Evolutionary conservation across 257 asterid species (phyloP).

Genomic region (Plantago ovata): DNA sequence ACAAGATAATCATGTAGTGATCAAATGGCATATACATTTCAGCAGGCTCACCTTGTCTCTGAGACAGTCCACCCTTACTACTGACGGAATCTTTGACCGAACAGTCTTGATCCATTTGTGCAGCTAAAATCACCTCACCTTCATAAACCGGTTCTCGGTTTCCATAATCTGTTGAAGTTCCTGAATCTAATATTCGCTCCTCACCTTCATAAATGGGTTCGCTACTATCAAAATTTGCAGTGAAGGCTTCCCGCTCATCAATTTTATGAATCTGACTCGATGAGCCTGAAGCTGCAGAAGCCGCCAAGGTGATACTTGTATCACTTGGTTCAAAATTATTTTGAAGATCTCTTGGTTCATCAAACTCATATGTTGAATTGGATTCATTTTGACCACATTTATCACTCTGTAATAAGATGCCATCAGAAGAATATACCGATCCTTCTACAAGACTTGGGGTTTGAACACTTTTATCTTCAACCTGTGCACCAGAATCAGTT

Average conservation of each 20-base stretch:
- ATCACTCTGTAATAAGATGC: constrained; percentile 23
- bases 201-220: constrained; percentile 96
- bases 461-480: constrained; percentile 26
- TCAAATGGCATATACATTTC: constrained; percentile 8
- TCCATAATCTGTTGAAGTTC: constrained; percentile 33
- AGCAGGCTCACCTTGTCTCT: constrained; percentile 57
- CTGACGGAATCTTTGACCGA: constrained; percentile 28
- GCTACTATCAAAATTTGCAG: constrained; percentile 39
- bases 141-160: constrained; percentile 86
- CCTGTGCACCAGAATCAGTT: constrained; percentile 24
- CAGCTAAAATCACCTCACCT: constrained; percentile 88
- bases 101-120: constrained; percentile 47
- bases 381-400: constrained; percentile 27
- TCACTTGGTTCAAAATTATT: constrained; percentile 32
- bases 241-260: constrained; percentile 38
- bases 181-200: constrained; percentile 74
- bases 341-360: constrained; percentile 27
- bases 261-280: constrained; percentile 28
- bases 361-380: constrained; percentile 30
- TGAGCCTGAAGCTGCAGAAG: constrained; percentile 37
- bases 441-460: constrained; percentile 27
- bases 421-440: constrained; percentile 29
- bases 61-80: constrained; percentile 43
- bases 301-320: constrained; percentile 27
- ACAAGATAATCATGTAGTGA: constrained; percentile 6